A percentile compares a stretch with the other conserved stretches of the same genome.
These are phyloP conservation scores for Colletotrichum salicis DNA, from an alignment of 2,329 filamentous ascomycete species.

Conservation along the genomic window DNA sequence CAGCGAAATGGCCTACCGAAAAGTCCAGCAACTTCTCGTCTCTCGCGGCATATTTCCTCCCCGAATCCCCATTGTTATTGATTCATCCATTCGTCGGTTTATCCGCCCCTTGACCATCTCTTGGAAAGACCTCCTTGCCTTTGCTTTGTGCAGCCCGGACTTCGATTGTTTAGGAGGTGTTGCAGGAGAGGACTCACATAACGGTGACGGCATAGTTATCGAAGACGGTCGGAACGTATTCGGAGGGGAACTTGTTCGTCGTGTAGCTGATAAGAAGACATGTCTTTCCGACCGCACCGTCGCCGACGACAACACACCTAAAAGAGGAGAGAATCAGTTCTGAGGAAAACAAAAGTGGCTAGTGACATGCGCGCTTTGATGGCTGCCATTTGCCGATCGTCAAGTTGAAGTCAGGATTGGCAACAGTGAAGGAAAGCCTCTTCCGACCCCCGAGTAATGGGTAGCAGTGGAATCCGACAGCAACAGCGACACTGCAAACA, in stretches of 20 bases:
- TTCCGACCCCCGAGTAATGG: background rate
- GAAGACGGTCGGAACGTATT: slow-evolving; percentile 99
- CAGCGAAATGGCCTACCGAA: slow-evolving; percentile 18
- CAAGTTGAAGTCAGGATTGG: background rate
- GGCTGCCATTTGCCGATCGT: background rate
- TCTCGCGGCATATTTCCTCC: background rate
- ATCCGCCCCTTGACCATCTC: background rate
- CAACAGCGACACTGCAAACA: background rate
- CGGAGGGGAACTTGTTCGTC: slow-evolving; percentile 99
- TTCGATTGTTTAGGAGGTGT: slow-evolving; percentile 23
- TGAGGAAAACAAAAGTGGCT: background rate
- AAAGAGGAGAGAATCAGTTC: slow-evolving; percentile 32
- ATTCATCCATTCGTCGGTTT: background rate
- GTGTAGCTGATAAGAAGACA: slow-evolving; percentile 99
- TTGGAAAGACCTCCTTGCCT: background rate
- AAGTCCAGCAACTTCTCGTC: background rate
- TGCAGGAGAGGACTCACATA: slow-evolving; percentile 76
- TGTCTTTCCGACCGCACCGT: slow-evolving; percentile 99
- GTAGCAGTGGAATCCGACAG: background rate
- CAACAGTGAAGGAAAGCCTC: background rate
- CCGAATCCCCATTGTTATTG: background rate
- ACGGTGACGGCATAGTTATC: slow-evolving; percentile 99
- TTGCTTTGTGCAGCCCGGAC: background rate
- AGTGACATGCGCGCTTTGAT: slow-evolving; percentile 34
- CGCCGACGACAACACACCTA: slow-evolving; percentile 98